Evolutionary conservation across 352 stramenopile species (phyloP).

Genomic region (Plasmopara halstedii): DNA sequence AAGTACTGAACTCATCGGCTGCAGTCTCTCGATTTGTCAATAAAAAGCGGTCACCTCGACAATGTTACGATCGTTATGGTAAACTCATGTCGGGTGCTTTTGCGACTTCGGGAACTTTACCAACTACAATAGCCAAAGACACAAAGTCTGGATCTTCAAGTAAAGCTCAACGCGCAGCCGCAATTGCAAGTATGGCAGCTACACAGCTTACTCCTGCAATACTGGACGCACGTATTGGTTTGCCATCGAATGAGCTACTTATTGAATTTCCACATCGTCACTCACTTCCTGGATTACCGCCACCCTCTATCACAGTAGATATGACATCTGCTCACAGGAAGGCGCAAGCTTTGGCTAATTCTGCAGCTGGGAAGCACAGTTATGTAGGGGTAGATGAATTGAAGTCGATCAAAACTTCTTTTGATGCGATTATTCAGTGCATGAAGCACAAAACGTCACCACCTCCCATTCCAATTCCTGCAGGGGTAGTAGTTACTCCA

Average conservation of each 20-base stretch:
- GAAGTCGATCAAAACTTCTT: slow-evolving; percentile 72
- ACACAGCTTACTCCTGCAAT: slow-evolving; percentile 36
- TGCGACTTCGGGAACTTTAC: slow-evolving; percentile 3
- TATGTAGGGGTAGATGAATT: slow-evolving; percentile 46
- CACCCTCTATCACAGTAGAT: slow-evolving; percentile 55
- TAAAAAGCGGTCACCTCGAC: slow-evolving; percentile 66
- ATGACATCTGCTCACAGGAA: slow-evolving; percentile 49
- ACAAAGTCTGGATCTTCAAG: slow-evolving; percentile 17
- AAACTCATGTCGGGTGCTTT: slow-evolving; percentile 70
- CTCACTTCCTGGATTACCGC: slow-evolving; percentile 53
- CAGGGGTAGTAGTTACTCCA: slow-evolving; percentile 4
- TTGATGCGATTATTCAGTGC: slow-evolving; percentile 78
- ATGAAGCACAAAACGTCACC: slow-evolving; percentile 78
- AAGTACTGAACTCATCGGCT: slow-evolving; percentile 72
- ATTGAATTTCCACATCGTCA: slow-evolving; percentile 40
- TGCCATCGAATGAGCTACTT: slow-evolving; percentile 47
- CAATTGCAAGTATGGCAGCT: slow-evolving; percentile 22
- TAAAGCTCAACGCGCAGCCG: slow-evolving; percentile 42
- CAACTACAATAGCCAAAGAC: slow-evolving; percentile 37
- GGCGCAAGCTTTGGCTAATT: slow-evolving; percentile 5
- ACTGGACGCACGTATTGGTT: slow-evolving; percentile 52
- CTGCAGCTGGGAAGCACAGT: slow-evolving; percentile 9
- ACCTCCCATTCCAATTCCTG: slow-evolving; percentile 60
- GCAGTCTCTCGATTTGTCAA: slow-evolving; percentile 66
- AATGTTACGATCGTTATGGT: slow-evolving; percentile 82